phyloP scores from a whole-genome alignment of 129 eudicot genomes.

The Helichrysum umbraculigerum region DNA sequence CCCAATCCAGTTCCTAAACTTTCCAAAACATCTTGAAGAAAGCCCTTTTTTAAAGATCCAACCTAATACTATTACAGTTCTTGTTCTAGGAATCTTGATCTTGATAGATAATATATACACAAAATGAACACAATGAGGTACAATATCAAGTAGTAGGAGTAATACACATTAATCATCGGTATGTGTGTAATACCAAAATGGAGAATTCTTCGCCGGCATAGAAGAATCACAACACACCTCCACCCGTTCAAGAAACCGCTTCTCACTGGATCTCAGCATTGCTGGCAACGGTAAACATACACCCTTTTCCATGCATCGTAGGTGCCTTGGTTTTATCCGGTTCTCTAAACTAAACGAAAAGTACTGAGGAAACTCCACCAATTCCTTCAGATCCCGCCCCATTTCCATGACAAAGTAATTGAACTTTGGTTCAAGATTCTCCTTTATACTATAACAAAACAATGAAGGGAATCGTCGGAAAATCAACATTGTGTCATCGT shows the following conservation, averaged over 20 bases:
- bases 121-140: slow-evolving; percentile 21
- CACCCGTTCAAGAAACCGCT: slow-evolving; percentile 60
- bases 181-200: slow-evolving; percentile 60
- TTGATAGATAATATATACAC: slow-evolving; percentile 24
- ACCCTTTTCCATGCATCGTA: slow-evolving; percentile 59
- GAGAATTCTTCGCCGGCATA: slow-evolving; percentile 64
- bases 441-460: slow-evolving; percentile 76
- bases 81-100: slow-evolving; percentile 18
- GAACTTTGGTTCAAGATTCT: slow-evolving; percentile 76
- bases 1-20: slow-evolving; percentile 6
- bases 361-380: slow-evolving; percentile 78
- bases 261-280: slow-evolving; percentile 58
- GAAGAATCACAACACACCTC: slow-evolving; percentile 66
- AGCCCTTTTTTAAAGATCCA: not conserved
- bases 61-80: slow-evolving; percentile 3
- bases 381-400: slow-evolving; percentile 79
- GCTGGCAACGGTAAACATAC: slow-evolving; percentile 71
- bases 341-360: slow-evolving; percentile 87
- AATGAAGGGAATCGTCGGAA: slow-evolving; percentile 75
- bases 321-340: slow-evolving; percentile 78
- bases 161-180: slow-evolving; percentile 30
- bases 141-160: not conserved
- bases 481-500: slow-evolving; percentile 54
- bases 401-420: slow-evolving; percentile 74
- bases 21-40: slow-evolving; percentile 4